Conservation (phyloP, 1,139 yeast species). For the Sugiyamaella neomexicana region DNA sequence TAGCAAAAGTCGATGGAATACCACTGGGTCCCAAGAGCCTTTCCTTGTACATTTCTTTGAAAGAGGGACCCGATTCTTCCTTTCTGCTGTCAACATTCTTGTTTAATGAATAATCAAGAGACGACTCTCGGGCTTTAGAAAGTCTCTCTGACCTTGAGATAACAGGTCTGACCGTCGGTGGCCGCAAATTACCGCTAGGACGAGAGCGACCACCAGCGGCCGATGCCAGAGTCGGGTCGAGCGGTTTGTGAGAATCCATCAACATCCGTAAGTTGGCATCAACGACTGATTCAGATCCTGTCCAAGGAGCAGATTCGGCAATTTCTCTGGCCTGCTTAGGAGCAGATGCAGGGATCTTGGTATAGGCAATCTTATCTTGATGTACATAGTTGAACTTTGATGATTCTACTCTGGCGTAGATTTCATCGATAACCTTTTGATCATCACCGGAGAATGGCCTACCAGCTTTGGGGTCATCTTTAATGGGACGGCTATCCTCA, state of each 20-base stretch:
- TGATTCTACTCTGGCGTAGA: constrained; percentile 24
- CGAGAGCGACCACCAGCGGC: constrained; percentile 7
- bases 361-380: constrained; percentile 44
- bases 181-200: constrained; percentile 18
- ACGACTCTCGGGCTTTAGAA: constrained; percentile 60
- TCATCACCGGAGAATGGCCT: constrained; percentile 16
- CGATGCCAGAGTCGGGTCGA: constrained; percentile 21
- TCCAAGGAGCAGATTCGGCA: constrained; percentile 65
- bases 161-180: constrained; percentile 24
- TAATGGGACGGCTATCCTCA: constrained; percentile 43
- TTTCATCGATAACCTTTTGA: constrained; percentile 29
- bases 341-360: constrained; percentile 47
- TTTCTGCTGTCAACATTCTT: constrained; percentile 36
- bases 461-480: constrained; percentile 40
- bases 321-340: constrained; percentile 55
- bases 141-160: constrained; percentile 45
- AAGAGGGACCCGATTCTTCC: constrained; percentile 47
- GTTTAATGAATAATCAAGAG: constrained; percentile 61
- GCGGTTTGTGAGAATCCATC: constrained; percentile 57
- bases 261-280: constrained; percentile 65
- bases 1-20: constrained; percentile 52
- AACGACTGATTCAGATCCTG: constrained; percentile 54
- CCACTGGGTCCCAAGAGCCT: constrained; percentile 60
- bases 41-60: constrained; percentile 63
- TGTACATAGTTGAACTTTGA: constrained; percentile 41